These are phyloP conservation scores for Gaertneriomyces semiglobifer DNA, from an alignment of 192 early-diverging fungal species.

Conservation along the genomic window DNA sequence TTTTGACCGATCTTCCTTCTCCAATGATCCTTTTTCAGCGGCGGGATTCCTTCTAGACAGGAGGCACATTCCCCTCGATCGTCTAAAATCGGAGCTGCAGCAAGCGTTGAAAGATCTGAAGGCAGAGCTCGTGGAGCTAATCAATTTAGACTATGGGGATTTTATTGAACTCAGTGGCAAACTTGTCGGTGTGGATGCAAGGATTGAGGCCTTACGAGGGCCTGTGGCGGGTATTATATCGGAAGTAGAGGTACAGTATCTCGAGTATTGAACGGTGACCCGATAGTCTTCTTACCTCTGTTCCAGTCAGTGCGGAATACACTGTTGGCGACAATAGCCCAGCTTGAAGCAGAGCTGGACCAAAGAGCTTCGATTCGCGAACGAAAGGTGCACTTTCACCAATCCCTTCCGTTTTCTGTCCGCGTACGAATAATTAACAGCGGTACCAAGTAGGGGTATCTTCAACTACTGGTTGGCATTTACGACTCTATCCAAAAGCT, in stretches of 20 bases:
- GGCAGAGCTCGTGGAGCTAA: slow-evolving; percentile 70
- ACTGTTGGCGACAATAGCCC: slow-evolving; percentile 51
- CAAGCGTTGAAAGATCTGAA: slow-evolving; percentile 59
- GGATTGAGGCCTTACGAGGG: slow-evolving; percentile 55
- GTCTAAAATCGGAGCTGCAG: slow-evolving; percentile 60
- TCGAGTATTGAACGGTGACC: not conserved
- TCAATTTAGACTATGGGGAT: slow-evolving; percentile 75
- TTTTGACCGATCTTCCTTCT: slow-evolving; percentile 24
- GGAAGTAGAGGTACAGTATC: slow-evolving; percentile 48
- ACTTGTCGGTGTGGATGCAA: slow-evolving; percentile 68
- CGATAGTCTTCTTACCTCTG: not conserved
- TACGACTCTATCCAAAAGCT: slow-evolving; percentile 75
- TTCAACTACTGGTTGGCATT: slow-evolving; percentile 72
- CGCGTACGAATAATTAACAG: not conserved
- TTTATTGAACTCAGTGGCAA: slow-evolving; percentile 79
- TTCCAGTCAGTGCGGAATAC: slow-evolving; percentile 48
- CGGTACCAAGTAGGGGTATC: slow-evolving; percentile 39
- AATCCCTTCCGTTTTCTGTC: not conserved
- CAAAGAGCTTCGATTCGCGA: slow-evolving; percentile 63
- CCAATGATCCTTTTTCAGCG: slow-evolving; percentile 42
- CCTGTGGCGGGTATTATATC: slow-evolving; percentile 61
- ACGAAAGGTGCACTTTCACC: slow-evolving; percentile 52
- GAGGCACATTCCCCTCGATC: slow-evolving; percentile 65
- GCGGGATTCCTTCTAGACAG: slow-evolving; percentile 62
- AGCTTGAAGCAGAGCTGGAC: slow-evolving; percentile 57